These are phyloP conservation scores for Exophiala lecanii-corni DNA, from an alignment of 2,329 filamentous ascomycete genomes.

Conservation along the genomic window DNA sequence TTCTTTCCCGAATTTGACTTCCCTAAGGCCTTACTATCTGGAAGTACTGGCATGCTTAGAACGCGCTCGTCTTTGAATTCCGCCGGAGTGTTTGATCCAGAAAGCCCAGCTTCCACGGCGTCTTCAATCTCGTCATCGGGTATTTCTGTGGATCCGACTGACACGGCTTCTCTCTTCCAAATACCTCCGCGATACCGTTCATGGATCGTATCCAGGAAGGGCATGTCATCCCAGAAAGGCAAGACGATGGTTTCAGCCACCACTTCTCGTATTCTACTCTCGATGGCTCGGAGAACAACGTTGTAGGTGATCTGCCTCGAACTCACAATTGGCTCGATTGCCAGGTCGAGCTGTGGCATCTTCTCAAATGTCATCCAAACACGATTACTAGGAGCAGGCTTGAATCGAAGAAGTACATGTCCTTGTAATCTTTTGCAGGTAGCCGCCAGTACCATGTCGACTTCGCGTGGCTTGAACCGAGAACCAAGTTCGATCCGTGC, in stretches of 20 bases:
- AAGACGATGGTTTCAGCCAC: conserved; percentile 85
- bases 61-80: conserved; percentile 29
- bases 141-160: conserved; percentile 25
- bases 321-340: conserved; percentile 93
- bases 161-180: conserved; percentile 50
- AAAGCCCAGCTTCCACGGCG: conserved; percentile 23
- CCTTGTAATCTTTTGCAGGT: conserved; percentile 81
- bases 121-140: conserved; percentile 32
- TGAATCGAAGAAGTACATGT: conserved; percentile 78
- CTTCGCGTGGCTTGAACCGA: conserved; percentile 84
- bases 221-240: conserved; percentile 94
- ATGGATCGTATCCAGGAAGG: conserved; percentile 76
- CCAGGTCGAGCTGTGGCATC: conserved; percentile 90
- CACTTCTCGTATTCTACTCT: conserved; percentile 90
- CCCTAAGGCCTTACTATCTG: conserved; percentile 38
- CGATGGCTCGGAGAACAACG: conserved; percentile 85
- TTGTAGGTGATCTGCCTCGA: conserved; percentile 93
- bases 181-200: conserved; percentile 83
- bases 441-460: conserved; percentile 81
- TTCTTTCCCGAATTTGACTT: conserved; percentile 35
- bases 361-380: conserved; percentile 93
- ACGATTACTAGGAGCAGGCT: conserved; percentile 90
- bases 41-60: conserved; percentile 34
- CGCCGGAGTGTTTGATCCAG: conserved; percentile 18
- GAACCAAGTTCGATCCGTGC: conserved; percentile 85